These are phyloP conservation scores for Wallacemonas sp. DNA, from an alignment of 208 protist genomes.

Conservation along the genomic window DNA sequence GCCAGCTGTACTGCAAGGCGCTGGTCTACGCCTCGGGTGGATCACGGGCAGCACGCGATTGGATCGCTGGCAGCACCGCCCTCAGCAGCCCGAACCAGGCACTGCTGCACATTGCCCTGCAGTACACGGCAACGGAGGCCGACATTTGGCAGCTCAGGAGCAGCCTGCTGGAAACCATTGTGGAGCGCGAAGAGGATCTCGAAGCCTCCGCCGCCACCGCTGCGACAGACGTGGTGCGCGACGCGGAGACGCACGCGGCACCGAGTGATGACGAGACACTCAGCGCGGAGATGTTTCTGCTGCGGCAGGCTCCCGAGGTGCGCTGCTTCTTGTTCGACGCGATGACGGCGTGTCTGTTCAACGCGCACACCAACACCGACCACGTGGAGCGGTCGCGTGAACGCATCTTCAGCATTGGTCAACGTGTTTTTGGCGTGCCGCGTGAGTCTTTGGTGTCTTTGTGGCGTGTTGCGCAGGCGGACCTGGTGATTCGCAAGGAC, in stretches of 20 bases:
- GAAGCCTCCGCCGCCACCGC: not conserved
- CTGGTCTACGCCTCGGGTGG: slow-evolving; percentile 71
- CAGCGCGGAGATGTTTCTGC: slow-evolving; percentile 30
- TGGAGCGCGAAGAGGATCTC: slow-evolving; percentile 10
- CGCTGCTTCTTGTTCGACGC: slow-evolving; percentile 88
- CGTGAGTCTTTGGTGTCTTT: slow-evolving; percentile 40
- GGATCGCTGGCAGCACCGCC: slow-evolving; percentile 71
- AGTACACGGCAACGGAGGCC: slow-evolving; percentile 50
- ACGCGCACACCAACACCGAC: slow-evolving; percentile 43
- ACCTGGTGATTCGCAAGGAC: slow-evolving; percentile 60
- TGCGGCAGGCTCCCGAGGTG: slow-evolving; percentile 44
- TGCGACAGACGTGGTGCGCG: not conserved
- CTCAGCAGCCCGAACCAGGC: slow-evolving; percentile 41
- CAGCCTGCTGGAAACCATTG: slow-evolving; percentile 39
- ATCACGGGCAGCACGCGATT: slow-evolving; percentile 68
- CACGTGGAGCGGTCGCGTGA: slow-evolving; percentile 36
- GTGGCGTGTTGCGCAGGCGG: slow-evolving; percentile 68
- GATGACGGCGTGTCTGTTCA: slow-evolving; percentile 70
- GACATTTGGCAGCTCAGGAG: slow-evolving; percentile 57
- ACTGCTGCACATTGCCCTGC: slow-evolving; percentile 67
- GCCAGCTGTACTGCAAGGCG: slow-evolving; percentile 82
- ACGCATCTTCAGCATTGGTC: slow-evolving; percentile 45
- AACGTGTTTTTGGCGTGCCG: slow-evolving; percentile 37
- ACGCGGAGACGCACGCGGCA: not conserved
- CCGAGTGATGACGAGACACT: slow-evolving; percentile 19